Evolutionary conservation across 331 rosid species (phyloP), one percentile per base, ranked within the genome.

Genomic region (Arachis monticola): DNA sequence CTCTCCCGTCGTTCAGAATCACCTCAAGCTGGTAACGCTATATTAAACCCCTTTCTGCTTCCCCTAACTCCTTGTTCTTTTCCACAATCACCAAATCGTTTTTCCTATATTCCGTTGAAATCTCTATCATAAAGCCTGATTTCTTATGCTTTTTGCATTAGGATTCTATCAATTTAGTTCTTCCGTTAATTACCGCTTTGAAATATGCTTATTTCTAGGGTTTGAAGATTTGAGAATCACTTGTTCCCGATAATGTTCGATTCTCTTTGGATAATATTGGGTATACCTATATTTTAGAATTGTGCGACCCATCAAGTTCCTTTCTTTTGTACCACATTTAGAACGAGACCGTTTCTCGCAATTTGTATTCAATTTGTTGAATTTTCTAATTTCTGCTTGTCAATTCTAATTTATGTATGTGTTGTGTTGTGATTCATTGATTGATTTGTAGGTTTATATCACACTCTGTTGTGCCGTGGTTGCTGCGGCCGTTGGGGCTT

Each of bases 401-500:
- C 10, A 12, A 27, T 44, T 57, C 31, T 35, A 63, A 40, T 53
- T 47, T 40, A 40, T 11, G 9, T 14, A 7, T 17, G 31, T 41
- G 1, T 2, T 64, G 8, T 22, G 40, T 6, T 13, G 11, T 67
- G 69, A 27, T 59, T 61, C 55, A 3, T 81, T 79, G 70, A 45
- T 45, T 7, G 48, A 6, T 45, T 45, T 80, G 69, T 79, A 93
- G 98, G 98, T 93, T 60, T 93, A 93, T 60, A 59, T 89, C 5
- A 87, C 98, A 9, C 62, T 93, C 3, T 89, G 87, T 70, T 86
- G 89, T n/a, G 84, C 98, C 0, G 84, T 93, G 48, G 50, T 87
- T 44, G 89, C 92, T 60, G 85, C 93, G 0, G 92, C 97, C 48
- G 87, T 74, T 8, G 98, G 98, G 47, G 90, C 90, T n/a, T 93